These are phyloP conservation scores for Stachybotrys elegans DNA, from an alignment of 2,329 filamentous ascomycete genomes.

Conservation along the genomic window DNA sequence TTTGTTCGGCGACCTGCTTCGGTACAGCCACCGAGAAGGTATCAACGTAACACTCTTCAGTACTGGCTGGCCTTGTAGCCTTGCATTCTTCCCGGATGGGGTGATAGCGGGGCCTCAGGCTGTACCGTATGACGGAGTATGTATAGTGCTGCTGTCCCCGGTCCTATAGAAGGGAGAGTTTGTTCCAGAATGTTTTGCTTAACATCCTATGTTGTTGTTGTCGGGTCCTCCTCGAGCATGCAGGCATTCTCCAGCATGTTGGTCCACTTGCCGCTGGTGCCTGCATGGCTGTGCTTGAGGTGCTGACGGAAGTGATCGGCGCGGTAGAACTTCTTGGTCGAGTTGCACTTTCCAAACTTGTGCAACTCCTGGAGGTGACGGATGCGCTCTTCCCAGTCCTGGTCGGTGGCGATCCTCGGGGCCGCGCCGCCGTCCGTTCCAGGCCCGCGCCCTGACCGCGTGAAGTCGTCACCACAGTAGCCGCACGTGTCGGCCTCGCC, in stretches of 20 bases:
- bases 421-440: slow-evolving; percentile 29
- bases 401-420: slow-evolving; percentile 57
- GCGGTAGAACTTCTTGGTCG: slow-evolving; percentile 95
- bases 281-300: slow-evolving; percentile 94
- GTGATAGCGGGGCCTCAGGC: too few species aligned
- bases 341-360: slow-evolving; percentile 98
- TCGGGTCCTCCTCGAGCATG: slow-evolving; percentile 77
- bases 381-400: slow-evolving; percentile 83
- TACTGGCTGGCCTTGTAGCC: neutral
- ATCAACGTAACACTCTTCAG: neutral
- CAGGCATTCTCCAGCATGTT: slow-evolving; percentile 96
- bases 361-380: slow-evolving; percentile 86
- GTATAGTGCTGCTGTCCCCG: too few species aligned
- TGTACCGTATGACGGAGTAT: too few species aligned
- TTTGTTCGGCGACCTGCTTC: slow-evolving; percentile 1
- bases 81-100: neutral
- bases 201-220: too few species aligned
- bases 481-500: slow-evolving; percentile 78
- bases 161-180: too few species aligned
- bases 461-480: slow-evolving; percentile 91
- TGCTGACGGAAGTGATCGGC: slow-evolving; percentile 98
- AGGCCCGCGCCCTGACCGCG: slow-evolving; percentile 40
- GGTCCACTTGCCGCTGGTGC: slow-evolving; percentile 97
- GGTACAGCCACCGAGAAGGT: neutral
- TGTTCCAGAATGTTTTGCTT: too few species aligned